A percentile compares a stretch with the other conserved stretches of the same genome.
Conservation (phyloP, 1,284 basidiomycete species). For the Neotropicomus parvogracilis region DNA sequence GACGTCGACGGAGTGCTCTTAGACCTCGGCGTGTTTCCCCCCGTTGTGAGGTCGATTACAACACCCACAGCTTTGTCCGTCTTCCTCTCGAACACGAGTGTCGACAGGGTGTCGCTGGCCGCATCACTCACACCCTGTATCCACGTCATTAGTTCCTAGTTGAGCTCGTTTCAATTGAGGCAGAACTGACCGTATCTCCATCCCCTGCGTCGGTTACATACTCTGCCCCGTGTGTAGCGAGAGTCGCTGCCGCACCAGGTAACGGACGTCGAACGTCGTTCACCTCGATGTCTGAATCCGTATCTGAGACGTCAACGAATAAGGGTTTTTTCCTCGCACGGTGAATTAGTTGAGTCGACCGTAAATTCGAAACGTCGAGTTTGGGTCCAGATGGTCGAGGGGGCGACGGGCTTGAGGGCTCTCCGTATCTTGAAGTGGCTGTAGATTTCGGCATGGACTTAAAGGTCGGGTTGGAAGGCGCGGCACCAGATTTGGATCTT, state of each 20-base stretch:
- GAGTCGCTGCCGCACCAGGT: not conserved
- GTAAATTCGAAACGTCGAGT: not conserved
- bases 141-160: conserved; percentile 3
- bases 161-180: not conserved
- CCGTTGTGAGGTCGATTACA: conserved; percentile 6
- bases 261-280: conserved; percentile 12
- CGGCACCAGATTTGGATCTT: conserved; percentile 8
- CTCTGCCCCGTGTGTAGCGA: not conserved
- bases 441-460: not conserved
- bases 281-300: conserved; percentile 23
- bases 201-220: not conserved
- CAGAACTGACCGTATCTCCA: conserved; percentile 12
- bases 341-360: not conserved
- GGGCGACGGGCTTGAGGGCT: conserved; percentile 6
- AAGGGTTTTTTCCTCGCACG: conserved; percentile 15
- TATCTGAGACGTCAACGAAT: conserved; percentile 29
- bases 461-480: not conserved
- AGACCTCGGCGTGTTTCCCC: not conserved
- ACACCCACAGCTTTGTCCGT: not conserved
- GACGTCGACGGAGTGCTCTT: conserved; percentile 1
- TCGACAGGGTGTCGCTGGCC: not conserved
- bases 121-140: conserved; percentile 9
- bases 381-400: conserved; percentile 3
- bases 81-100: not conserved
- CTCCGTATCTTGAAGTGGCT: conserved; percentile 8